These are phyloP conservation scores for Triticum timopheevii DNA, from an alignment of 176 grass and related monocot genomes.

Conservation along the genomic window DNA sequence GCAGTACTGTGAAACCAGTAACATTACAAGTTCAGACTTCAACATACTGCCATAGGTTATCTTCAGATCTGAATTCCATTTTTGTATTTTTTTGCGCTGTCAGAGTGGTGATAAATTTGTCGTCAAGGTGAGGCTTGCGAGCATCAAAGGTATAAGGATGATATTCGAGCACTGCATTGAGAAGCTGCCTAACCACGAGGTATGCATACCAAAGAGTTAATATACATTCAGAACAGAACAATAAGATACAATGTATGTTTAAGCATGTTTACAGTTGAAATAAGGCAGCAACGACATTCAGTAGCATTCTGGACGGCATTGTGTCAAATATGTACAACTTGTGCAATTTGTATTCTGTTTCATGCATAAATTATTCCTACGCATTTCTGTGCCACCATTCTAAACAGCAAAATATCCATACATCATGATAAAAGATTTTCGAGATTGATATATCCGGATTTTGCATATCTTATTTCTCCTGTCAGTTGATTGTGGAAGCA, in stretches of 20 bases:
- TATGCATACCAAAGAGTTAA: constrained; percentile 26
- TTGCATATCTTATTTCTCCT: constrained; percentile 8
- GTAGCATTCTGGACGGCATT: background rate
- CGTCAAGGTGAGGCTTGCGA: constrained; percentile 64
- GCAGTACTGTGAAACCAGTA: constrained; percentile 2
- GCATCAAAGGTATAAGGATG: constrained; percentile 61
- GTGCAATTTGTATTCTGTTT: background rate
- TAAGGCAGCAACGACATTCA: background rate
- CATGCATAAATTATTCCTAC: background rate
- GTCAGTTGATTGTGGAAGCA: constrained; percentile 73
- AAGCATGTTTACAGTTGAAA: background rate
- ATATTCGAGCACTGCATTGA: constrained; percentile 72
- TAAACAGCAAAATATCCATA: background rate
- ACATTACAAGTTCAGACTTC: background rate
- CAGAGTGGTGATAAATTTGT: constrained; percentile 84
- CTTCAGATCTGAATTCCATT: background rate
- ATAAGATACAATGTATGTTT: background rate
- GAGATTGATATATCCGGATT: background rate
- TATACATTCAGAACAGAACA: background rate
- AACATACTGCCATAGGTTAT: background rate
- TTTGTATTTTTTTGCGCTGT: constrained; percentile 33
- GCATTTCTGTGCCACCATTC: background rate
- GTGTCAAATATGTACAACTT: background rate
- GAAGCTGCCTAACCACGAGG: constrained; percentile 70
- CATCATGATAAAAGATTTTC: background rate